A percentile compares a stretch with the other conserved stretches of the same genome.
These are phyloP conservation scores for Aspergillus viridinutans DNA, from an alignment of 2,329 filamentous ascomycete genomes.

Conservation along the genomic window DNA sequence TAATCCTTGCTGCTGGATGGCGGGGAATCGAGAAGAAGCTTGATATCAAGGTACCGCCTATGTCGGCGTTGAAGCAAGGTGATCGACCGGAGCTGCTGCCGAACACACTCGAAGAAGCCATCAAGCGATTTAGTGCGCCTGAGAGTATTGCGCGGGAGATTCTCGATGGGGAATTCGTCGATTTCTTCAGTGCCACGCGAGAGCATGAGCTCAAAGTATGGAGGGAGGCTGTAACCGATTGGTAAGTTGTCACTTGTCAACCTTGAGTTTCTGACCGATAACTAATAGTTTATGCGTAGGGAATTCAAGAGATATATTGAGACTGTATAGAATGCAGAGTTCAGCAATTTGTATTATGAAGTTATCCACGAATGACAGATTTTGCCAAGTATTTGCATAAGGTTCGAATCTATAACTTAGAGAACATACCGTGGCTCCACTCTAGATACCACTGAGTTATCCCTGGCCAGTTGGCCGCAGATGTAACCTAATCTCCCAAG, in stretches of 20 bases:
- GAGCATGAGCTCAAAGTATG: conserved; percentile 84
- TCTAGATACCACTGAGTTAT: too few species aligned
- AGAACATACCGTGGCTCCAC: too few species aligned
- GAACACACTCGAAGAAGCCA: conserved; percentile 79
- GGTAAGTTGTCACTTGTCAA: conserved; percentile 59
- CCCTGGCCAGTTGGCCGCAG: not conserved
- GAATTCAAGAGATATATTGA: conserved; percentile 73
- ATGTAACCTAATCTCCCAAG: not conserved
- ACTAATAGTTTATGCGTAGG: conserved; percentile 40
- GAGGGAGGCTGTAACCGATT: conserved; percentile 94
- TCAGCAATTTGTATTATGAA: too few species aligned
- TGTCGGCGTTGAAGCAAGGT: conserved; percentile 68
- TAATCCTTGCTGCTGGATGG: conserved; percentile 87
- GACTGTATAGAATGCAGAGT: conserved; percentile 48
- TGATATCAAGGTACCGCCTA: conserved; percentile 72
- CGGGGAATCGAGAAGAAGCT: conserved; percentile 88
- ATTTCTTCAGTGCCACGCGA: conserved; percentile 88
- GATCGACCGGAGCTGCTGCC: conserved; percentile 54
- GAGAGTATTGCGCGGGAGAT: conserved; percentile 86
- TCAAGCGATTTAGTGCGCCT: conserved; percentile 65
- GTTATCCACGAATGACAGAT: too few species aligned
- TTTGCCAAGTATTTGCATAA: too few species aligned
- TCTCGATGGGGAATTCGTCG: conserved; percentile 88
- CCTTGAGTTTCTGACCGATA: conserved; percentile 4
- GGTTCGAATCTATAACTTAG: too few species aligned